Base-by-base conservation (phyloP, 1,284 basidiomycete genomes). In the Phellopilus nigrolimitatus region DNA sequence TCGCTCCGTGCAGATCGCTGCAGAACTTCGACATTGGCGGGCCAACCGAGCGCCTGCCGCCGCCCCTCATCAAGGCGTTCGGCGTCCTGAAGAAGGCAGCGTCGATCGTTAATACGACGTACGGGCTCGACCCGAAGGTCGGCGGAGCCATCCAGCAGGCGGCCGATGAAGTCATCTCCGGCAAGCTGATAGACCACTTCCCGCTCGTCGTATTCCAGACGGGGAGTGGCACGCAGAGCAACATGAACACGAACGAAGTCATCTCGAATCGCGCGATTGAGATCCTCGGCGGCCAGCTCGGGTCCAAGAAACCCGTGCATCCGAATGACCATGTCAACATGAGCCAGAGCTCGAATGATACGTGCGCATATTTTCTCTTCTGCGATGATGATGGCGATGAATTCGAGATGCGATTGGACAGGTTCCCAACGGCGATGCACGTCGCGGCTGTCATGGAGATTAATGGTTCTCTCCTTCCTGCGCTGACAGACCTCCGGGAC, bases 211-310 rank as follows among this genome's bases (percentile, higher is more conserved):
- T 99, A 44, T 99, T 97, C 82, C 97, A 99, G 73, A 99, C 97
- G 42, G 97, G 97, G 53, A 97, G 92, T 53, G 97, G 97, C 46
- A 99, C 97, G 2, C 97, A 99, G 72, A 95, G 91, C 68, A 99
- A 99, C 78, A 99, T 99, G 97, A 99, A 99, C 71, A 91, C 84
- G 56, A 99, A 99, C 70, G 97, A 99, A 81, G 95, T 99, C 65
- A 97, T 99, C 67, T 95, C 92, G 25, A 99, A 99, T 71, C 87
- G 95, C 56, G 97, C 97, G 31, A 99, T 99, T 64, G 93, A 99
- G 73, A 74, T 97, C 59, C 84, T 99, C 57, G 97, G 97, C 19
- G 97, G 97, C 24, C 80, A 97, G 71, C 77, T 97, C 50, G 97
- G 97, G 40, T 91, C 88, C 56, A 99, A 99, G 78, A 93, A 81